Evolutionary conservation across 2,329 filamentous ascomycete genomes (phyloP).

Genomic region (Pseudonectria foliicola): DNA sequence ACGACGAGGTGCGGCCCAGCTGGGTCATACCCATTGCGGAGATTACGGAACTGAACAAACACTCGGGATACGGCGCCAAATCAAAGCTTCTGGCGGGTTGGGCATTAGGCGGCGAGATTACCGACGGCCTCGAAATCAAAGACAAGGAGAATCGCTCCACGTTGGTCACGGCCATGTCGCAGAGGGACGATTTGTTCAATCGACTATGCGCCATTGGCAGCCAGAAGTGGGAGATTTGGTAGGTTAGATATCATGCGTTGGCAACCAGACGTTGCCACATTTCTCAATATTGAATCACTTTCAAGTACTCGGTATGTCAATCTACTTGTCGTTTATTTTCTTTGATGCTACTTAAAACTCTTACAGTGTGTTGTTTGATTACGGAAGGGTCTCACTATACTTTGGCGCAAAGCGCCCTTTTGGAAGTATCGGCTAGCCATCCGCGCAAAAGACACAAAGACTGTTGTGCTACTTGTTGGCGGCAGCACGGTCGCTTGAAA

Average conservation of each 20-base stretch:
- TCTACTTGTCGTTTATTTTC: too few relatives aligned
- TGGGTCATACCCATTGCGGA: constrained; percentile 64
- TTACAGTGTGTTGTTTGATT: too few relatives aligned
- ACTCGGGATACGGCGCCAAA: constrained; percentile 74
- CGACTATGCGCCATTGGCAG: constrained; percentile 63
- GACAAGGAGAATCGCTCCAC: constrained; percentile 44
- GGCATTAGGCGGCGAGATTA: constrained; percentile 62
- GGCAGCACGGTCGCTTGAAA: too few relatives aligned
- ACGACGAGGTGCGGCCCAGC: constrained; percentile 41
- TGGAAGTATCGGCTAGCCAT: too few relatives aligned
- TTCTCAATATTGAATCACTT: too few relatives aligned
- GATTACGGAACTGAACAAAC: constrained; percentile 64
- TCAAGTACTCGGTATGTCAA: too few relatives aligned
- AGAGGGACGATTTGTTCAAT: constrained; percentile 71
- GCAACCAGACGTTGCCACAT: too few relatives aligned
- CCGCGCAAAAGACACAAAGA: too few relatives aligned
- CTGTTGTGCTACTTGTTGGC: too few relatives aligned
- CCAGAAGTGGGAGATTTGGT: constrained; percentile 70
- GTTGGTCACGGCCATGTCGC: constrained; percentile 59
- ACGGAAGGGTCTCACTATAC: too few relatives aligned
- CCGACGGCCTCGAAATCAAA: constrained; percentile 62
- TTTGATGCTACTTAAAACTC: too few relatives aligned
- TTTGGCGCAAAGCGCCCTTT: too few relatives aligned
- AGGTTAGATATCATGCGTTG: background rate
- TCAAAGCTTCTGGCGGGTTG: constrained; percentile 70